Percentiles rank a stretch among this genome's conserved stretches.
Evolutionary conservation across 495 filamentous ascomycete species (phyloP).

Genomic region (Lasiosphaeria miniovina): DNA sequence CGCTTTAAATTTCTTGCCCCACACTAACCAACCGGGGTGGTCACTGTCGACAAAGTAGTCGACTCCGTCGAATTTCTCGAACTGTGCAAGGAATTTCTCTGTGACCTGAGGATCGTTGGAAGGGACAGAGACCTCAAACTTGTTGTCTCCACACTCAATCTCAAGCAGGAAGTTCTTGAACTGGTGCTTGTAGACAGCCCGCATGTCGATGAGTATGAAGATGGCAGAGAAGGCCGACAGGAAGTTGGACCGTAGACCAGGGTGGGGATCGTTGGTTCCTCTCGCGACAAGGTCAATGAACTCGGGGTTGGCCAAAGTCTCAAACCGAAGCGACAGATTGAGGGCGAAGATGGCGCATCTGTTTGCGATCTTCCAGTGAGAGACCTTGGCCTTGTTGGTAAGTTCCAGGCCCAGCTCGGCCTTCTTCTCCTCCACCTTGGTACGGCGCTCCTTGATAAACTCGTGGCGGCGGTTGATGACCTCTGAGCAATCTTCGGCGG

Average conservation of each 20-base stretch:
- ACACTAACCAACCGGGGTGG: slow-evolving; percentile 96
- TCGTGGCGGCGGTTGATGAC: slow-evolving; percentile 64
- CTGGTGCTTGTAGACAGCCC: slow-evolving; percentile 79
- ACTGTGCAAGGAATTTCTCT: slow-evolving; percentile 68
- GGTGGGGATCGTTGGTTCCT: slow-evolving; percentile 87
- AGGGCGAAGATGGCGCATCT: slow-evolving; percentile 84
- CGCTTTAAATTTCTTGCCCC: slow-evolving; percentile 79
- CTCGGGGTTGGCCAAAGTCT: slow-evolving; percentile 74
- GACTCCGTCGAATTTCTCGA: slow-evolving; percentile 68
- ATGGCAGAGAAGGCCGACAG: slow-evolving; percentile 73
- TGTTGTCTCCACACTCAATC: slow-evolving; percentile 69
- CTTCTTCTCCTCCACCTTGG: slow-evolving; percentile 77
- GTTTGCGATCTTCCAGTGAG: slow-evolving; percentile 95
- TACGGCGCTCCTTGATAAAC: slow-evolving; percentile 69
- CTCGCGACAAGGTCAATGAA: slow-evolving; percentile 80
- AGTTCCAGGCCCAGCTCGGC: slow-evolving; percentile 75
- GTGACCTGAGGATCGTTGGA: slow-evolving; percentile 75
- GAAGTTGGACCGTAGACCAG: slow-evolving; percentile 77
- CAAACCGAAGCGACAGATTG: slow-evolving; percentile 83
- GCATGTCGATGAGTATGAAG: slow-evolving; percentile 79
- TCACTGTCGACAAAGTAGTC: slow-evolving; percentile 90
- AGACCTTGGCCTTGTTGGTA: slow-evolving; percentile 67
- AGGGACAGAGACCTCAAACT: slow-evolving; percentile 67
- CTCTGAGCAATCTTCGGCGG: slow-evolving; percentile 60
- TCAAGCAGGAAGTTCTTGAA: slow-evolving; percentile 82